Evolutionary conservation across 331 rosid genomes (phyloP).

Genomic region (Prunus yedoensis): DNA sequence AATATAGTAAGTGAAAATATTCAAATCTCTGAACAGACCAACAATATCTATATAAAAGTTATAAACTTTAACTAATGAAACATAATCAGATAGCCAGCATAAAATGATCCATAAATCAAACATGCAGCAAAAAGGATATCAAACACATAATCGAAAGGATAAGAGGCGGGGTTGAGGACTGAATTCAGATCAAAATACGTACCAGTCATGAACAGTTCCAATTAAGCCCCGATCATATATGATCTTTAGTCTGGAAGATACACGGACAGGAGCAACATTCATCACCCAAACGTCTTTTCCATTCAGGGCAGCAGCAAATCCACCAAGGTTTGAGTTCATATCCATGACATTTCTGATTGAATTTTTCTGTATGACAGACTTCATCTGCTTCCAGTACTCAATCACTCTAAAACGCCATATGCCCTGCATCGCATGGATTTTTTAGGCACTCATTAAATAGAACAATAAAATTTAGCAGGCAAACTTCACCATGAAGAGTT

Average conservation of each 20-base stretch:
- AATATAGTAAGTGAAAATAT: neutral
- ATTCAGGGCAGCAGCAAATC: slow-evolving; percentile 58
- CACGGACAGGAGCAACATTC: slow-evolving; percentile 55
- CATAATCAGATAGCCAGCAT: neutral
- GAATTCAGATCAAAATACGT: slow-evolving; percentile 17
- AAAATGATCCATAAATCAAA: neutral
- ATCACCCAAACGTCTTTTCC: slow-evolving; percentile 59
- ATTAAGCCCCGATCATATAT: slow-evolving; percentile 61
- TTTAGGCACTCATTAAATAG: neutral
- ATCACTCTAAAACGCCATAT: slow-evolving; percentile 54
- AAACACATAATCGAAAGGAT: neutral
- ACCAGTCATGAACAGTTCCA: slow-evolving; percentile 71
- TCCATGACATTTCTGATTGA: slow-evolving; percentile 64
- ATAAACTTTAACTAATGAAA: neutral
- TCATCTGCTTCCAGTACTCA: slow-evolving; percentile 68
- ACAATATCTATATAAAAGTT: neutral
- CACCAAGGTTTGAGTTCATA: slow-evolving; percentile 67
- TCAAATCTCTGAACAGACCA: neutral
- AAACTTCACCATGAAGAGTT: neutral
- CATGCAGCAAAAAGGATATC: neutral
- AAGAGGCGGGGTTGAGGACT: neutral
- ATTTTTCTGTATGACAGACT: slow-evolving; percentile 36
- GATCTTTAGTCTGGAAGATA: slow-evolving; percentile 49
- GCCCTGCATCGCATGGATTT: slow-evolving; percentile 32
- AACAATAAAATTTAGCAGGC: neutral